These are phyloP conservation scores for Didymella exigua DNA, from an alignment of 2,329 filamentous ascomycete genomes.

Conservation along the genomic window DNA sequence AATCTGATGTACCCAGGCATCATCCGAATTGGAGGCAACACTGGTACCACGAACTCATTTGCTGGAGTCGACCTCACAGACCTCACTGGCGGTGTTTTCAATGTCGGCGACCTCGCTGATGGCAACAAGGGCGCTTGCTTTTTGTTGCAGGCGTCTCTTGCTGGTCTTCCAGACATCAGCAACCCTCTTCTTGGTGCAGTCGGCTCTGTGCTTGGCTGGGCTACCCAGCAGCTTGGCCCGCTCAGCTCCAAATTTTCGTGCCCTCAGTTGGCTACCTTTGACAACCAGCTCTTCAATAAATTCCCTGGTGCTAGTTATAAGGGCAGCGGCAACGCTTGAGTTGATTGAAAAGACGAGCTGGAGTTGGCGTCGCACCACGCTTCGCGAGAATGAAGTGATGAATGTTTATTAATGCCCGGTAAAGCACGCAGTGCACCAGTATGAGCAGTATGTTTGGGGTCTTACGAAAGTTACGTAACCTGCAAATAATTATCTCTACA, in stretches of 20 bases:
- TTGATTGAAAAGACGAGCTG: background rate
- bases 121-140: conserved; percentile 29
- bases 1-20: conserved; percentile 27
- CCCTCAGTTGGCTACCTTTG: conserved; percentile 22
- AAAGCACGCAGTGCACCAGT: conserved; percentile 13
- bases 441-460: background rate
- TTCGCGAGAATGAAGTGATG: background rate
- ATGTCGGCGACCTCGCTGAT: conserved; percentile 18
- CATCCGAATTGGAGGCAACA: conserved; percentile 28
- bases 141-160: conserved; percentile 22
- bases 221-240: conserved; percentile 21
- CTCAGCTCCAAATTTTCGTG: conserved; percentile 20
- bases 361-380: background rate
- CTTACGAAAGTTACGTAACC: background rate
- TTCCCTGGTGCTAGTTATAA: conserved; percentile 25
- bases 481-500: background rate
- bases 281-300: conserved; percentile 20
- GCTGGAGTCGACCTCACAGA: conserved; percentile 25
- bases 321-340: conserved; percentile 3
- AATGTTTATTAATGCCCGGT: background rate
- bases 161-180: conserved; percentile 20
- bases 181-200: conserved; percentile 23
- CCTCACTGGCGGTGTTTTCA: conserved; percentile 27
- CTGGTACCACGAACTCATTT: conserved; percentile 25
- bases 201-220: conserved; percentile 23